phyloP scores from a whole-genome alignment of 192 early-diverging fungal species.

The Cladochytrium replicatum region DNA sequence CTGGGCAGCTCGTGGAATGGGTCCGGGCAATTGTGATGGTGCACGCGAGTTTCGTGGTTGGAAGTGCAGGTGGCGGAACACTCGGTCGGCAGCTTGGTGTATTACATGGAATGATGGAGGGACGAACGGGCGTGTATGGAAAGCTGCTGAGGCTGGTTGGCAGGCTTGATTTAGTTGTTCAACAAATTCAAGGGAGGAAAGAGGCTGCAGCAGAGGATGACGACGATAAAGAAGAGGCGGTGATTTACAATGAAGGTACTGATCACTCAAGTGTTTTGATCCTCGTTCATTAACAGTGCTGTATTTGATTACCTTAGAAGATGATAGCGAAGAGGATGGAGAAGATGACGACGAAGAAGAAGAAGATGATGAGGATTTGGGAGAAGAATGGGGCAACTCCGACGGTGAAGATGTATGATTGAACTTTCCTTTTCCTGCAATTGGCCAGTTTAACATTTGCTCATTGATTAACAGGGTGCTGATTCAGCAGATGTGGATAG shows the following conservation, averaged over 20 bases:
- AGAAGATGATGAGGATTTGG: constrained; percentile 10
- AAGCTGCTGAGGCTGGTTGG: constrained; percentile 34
- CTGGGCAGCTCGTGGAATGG: constrained; percentile 33
- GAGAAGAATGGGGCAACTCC: no score
- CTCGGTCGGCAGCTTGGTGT: constrained; percentile 14
- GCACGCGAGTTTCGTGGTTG: constrained; percentile 12
- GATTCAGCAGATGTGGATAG: no score
- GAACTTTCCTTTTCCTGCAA: no score
- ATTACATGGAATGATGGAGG: constrained; percentile 25
- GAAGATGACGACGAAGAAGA: constrained; percentile 14
- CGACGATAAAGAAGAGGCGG: constrained; percentile 18
- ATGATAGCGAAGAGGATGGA: constrained; percentile 6
- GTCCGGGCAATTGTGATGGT: constrained; percentile 28
- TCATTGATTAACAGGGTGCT: no score
- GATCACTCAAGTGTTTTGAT: no score
- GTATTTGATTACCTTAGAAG: neutral
- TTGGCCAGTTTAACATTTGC: no score
- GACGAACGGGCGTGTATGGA: constrained; percentile 10
- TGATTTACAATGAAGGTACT: constrained; percentile 25
- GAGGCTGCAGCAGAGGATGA: constrained; percentile 2
- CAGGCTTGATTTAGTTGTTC: constrained; percentile 32
- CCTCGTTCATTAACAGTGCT: no score
- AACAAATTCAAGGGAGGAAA: constrained; percentile 18
- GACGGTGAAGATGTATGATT: no score
- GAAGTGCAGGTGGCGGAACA: constrained; percentile 7